phyloP scores from a whole-genome alignment of 768 basidiomycete genomes.

The Agrocybe praecox region DNA sequence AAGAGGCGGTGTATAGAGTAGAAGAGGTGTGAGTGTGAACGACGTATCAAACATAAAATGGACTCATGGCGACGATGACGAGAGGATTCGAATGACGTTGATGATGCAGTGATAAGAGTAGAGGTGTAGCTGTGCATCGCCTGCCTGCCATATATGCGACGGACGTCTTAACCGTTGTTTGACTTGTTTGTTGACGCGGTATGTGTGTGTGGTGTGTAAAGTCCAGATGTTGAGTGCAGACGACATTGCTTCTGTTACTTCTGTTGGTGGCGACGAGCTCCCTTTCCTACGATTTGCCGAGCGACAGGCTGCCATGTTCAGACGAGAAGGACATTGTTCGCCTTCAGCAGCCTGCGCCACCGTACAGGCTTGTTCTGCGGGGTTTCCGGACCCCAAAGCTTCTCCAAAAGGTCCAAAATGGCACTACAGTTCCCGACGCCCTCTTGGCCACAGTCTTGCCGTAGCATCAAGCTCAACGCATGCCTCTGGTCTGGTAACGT shows the following conservation, averaged over 20 bases:
- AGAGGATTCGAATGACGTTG: neutral
- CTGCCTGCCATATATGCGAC: neutral
- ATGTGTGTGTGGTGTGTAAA: too few relatives aligned
- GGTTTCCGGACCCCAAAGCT: slow-evolving; percentile 56
- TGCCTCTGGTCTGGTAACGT: slow-evolving; percentile 45
- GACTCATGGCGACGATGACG: neutral
- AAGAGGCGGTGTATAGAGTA: neutral
- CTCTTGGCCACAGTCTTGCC: slow-evolving; percentile 48
- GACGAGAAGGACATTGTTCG: slow-evolving; percentile 52
- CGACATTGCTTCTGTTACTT: too few relatives aligned
- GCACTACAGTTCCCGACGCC: slow-evolving; percentile 68
- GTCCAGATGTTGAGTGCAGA: too few relatives aligned
- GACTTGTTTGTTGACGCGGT: too few relatives aligned
- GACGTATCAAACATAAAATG: neutral
- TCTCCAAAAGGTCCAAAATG: slow-evolving; percentile 52
- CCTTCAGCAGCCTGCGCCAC: slow-evolving; percentile 63
- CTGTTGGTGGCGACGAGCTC: neutral
- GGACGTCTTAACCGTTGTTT: neutral
- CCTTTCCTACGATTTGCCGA: neutral
- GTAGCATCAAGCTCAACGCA: slow-evolving; percentile 47
- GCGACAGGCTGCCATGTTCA: slow-evolving; percentile 17
- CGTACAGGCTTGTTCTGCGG: slow-evolving; percentile 40
- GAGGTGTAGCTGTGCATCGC: neutral
- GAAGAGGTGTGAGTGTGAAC: neutral
- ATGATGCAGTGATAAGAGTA: neutral